Evolutionary conservation across 805 yeast species (phyloP).

Genomic region (Hanseniaspora pseudoguilliermondii): DNA sequence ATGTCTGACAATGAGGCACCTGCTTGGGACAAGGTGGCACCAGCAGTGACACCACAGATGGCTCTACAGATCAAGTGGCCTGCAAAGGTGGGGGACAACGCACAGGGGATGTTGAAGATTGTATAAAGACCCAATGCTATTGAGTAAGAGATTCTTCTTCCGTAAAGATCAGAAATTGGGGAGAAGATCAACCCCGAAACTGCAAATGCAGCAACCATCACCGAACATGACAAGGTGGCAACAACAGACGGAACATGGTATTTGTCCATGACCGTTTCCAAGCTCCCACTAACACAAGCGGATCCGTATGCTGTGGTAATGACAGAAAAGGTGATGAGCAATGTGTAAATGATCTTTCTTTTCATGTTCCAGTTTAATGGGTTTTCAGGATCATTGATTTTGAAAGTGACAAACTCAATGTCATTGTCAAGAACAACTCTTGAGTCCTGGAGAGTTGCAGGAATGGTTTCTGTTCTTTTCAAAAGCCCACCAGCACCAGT

Average conservation of each 20-base stretch:
- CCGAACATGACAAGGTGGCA: conserved; percentile 62
- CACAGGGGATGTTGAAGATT: conserved; percentile 78
- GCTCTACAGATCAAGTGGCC: conserved; percentile 72
- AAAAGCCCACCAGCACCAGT: conserved; percentile 19
- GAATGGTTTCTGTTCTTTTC: conserved; percentile 32
- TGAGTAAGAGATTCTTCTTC: conserved; percentile 73
- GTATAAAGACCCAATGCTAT: conserved; percentile 62
- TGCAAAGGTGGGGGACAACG: conserved; percentile 69
- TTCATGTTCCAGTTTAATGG: conserved; percentile 70
- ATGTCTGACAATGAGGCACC: conserved; percentile 88
- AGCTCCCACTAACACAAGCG: conserved; percentile 78
- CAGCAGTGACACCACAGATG: conserved; percentile 73
- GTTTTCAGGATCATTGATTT: conserved; percentile 69
- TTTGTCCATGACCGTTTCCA: conserved; percentile 51
- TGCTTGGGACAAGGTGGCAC: conserved; percentile 72
- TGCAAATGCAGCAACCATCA: conserved; percentile 81
- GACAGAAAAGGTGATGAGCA: conserved; percentile 56
- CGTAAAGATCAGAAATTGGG: conserved; percentile 73
- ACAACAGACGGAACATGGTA: conserved; percentile 67
- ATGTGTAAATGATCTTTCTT: conserved; percentile 53
- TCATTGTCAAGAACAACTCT: conserved; percentile 24
- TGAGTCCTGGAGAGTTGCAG: conserved; percentile 18
- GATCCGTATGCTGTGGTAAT: conserved; percentile 90
- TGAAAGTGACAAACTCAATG: conserved; percentile 74
- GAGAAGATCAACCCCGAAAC: conserved; percentile 85